Base-by-base conservation (phyloP, 805 yeast genomes). In the Zygosaccharomyces rouxii region DNA sequence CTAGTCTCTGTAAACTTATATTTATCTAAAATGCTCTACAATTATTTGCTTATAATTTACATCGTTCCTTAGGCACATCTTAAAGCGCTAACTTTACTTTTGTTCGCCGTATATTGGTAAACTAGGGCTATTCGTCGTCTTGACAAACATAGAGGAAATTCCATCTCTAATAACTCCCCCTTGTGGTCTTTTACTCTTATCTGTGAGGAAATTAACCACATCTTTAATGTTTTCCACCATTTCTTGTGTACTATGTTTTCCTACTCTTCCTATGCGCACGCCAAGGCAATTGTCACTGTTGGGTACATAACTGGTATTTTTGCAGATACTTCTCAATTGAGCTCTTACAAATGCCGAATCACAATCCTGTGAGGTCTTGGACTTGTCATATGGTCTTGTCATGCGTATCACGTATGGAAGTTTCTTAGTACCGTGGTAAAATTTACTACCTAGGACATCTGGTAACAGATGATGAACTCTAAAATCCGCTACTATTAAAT, bases 361-460 rank as follows among this genome's bases (percentile, higher is more conserved):
- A 52, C 87, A 79, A 47, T 79, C 70, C 50, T 80, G 84, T 49
- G 74, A 79, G 57, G 77, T 76, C 49, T 78, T 77, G 35, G 72
- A 70, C 7, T 64, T 63, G 33, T 61, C 60, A 56, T 49, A 66
- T 60, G 57, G 60, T 40, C 54, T 65, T 4, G 66, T 63, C 82
- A 85, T 76, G 58, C 82, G 84, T 3, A 86, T 62, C 73, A 84
- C 78, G 54, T 74, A 77, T 2, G 95, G 95, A 14, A 83, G 70
- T 56, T 80, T 83, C 55, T 79, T 83, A 52, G 80, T 80, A 49
- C 79, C 81, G 47, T 74, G 75, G 66, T 80, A 84, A 59, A 86
- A 85, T 47, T 71, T 75, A 5, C 74, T 71, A 1, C 86, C 86
- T 30, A 87, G 65, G 0, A 84, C 64, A 1, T 69, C 68, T 0